A percentile compares a stretch with the other conserved stretches of the same genome.
These are phyloP conservation scores for Coemansia umbellata DNA, from an alignment of 192 early-diverging fungal species.

Conservation along the genomic window DNA sequence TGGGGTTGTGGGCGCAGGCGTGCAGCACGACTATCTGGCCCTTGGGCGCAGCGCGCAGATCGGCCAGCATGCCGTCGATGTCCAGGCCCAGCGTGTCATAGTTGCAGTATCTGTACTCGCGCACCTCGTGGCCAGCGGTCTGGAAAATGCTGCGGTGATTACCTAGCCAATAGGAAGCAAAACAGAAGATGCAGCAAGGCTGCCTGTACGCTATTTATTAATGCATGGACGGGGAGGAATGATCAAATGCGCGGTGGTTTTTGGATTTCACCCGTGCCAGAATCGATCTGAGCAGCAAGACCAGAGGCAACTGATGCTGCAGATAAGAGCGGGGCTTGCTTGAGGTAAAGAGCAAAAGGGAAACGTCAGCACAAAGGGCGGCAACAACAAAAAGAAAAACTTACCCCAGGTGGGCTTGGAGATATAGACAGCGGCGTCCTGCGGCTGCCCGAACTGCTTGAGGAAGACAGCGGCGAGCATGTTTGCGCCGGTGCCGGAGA, in stretches of 20 bases:
- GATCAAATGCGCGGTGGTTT: too few relatives aligned
- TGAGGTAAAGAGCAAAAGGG: too few relatives aligned
- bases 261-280: too few relatives aligned
- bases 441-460: constrained; percentile 60
- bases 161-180: constrained; percentile 17
- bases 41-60: constrained; percentile 64
- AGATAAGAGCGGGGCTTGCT: too few relatives aligned
- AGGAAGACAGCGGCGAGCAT: constrained; percentile 84
- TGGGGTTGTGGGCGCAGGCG: constrained; percentile 98
- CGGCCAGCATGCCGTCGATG: constrained; percentile 69
- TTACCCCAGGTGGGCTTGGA: constrained; percentile 96
- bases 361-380: too few relatives aligned
- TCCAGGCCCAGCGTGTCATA: constrained; percentile 71
- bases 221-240: too few relatives aligned
- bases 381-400: too few relatives aligned
- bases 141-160: constrained; percentile 91
- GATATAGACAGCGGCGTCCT: constrained; percentile 69
- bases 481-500: constrained; percentile 94
- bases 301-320: too few relatives aligned
- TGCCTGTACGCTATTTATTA: too few relatives aligned
- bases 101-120: constrained; percentile 91
- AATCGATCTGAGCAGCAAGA: too few relatives aligned
- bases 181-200: background rate
- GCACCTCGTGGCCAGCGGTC: constrained; percentile 77
- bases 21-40: constrained; percentile 89